Evolutionary conservation across 768 basidiomycete genomes (phyloP).

Genomic region (Tylopilus sp.): DNA sequence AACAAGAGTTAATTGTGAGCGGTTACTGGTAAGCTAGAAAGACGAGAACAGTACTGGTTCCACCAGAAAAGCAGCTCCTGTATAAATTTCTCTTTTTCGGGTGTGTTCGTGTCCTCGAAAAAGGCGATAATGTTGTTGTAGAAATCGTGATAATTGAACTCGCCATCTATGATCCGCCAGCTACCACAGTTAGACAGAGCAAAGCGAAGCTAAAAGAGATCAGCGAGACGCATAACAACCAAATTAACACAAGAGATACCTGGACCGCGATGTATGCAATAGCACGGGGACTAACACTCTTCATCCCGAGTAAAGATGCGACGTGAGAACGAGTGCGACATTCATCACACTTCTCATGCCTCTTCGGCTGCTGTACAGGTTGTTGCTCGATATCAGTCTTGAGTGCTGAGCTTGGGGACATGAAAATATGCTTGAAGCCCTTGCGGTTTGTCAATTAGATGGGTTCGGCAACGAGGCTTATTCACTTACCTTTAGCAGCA

Average conservation of each 20-base stretch:
- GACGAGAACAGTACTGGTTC: neutral
- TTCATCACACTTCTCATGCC: neutral
- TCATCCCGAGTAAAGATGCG: neutral
- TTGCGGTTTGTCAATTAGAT: neutral
- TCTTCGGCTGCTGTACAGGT: neutral
- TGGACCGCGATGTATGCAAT: conserved; percentile 2
- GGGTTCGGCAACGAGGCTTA: neutral
- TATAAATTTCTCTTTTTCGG: neutral
- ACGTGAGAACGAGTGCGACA: neutral
- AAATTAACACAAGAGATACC: neutral
- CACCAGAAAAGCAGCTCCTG: neutral
- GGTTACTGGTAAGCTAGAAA: neutral
- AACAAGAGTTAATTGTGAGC: neutral
- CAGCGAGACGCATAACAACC: no score
- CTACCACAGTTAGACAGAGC: neutral
- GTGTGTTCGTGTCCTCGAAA: neutral
- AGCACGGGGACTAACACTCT: neutral
- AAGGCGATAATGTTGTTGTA: neutral
- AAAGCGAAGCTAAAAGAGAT: neutral
- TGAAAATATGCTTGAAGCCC: neutral
- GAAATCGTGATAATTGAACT: neutral
- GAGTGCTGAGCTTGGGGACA: neutral
- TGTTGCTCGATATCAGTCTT: no score
- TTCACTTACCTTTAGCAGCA: neutral
- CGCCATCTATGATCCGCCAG: neutral